Conservation (phyloP, 306 rosid species). For the Pyrus bretschneideri region DNA sequence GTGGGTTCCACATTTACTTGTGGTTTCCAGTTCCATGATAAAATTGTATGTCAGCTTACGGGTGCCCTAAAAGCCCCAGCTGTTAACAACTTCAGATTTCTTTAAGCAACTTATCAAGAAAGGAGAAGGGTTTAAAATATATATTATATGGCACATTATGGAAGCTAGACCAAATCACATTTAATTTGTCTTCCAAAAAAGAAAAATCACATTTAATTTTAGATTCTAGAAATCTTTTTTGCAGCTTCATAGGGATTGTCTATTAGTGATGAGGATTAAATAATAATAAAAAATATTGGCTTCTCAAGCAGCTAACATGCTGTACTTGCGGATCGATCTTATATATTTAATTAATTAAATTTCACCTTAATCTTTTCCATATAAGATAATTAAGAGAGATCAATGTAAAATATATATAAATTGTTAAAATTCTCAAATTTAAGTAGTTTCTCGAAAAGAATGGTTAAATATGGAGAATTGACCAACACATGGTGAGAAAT, state of each 20-base stretch:
- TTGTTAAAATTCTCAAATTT: conserved; percentile 3
- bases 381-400: neutral
- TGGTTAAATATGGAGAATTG: conserved; percentile 20
- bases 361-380: neutral
- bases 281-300: neutral
- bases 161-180: conserved; percentile 15
- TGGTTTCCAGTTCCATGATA: conserved; percentile 50
- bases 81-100: conserved; percentile 28
- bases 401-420: neutral
- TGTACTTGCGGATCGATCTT: neutral
- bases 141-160: neutral
- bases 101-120: conserved; percentile 19
- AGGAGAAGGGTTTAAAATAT: conserved; percentile 3
- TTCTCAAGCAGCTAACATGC: neutral
- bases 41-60: conserved; percentile 33
- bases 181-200: conserved; percentile 2
- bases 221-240: conserved; percentile 13
- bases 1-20: conserved; percentile 39
- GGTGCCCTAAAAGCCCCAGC: conserved; percentile 43
- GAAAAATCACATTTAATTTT: conserved; percentile 18
- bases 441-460: conserved; percentile 10
- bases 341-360: neutral
- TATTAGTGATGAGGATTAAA: neutral
- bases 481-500: conserved; percentile 21
- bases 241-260: conserved; percentile 23